Conservation (phyloP, 2,329 filamentous ascomycete species). For the Sporothrix pallida region DNA sequence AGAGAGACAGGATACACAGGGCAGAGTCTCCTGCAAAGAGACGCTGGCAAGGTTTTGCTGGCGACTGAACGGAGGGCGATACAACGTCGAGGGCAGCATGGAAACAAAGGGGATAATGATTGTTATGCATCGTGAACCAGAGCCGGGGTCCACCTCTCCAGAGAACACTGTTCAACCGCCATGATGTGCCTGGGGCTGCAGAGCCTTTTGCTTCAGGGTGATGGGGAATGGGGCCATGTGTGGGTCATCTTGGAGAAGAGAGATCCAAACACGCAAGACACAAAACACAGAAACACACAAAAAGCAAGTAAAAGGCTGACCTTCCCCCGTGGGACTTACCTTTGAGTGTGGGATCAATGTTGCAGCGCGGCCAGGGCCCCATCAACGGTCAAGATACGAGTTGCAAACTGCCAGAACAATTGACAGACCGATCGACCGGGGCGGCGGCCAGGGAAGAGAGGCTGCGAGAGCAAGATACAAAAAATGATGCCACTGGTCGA, state of each 20-base stretch:
- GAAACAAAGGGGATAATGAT: slow-evolving; percentile 26
- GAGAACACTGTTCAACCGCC: background rate
- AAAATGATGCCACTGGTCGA: slow-evolving; percentile 17
- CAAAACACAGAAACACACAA: background rate
- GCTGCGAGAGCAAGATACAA: background rate
- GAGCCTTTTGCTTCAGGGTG: slow-evolving; percentile 30
- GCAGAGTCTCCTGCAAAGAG: background rate
- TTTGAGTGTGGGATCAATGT: slow-evolving; percentile 21
- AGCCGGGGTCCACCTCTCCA: slow-evolving; percentile 14
- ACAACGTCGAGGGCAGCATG: slow-evolving; percentile 24
- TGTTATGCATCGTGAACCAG: slow-evolving; percentile 27
- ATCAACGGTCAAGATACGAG: slow-evolving; percentile 11
- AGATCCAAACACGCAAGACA: slow-evolving; percentile 22
- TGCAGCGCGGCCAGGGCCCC: background rate
- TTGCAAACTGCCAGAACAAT: slow-evolving; percentile 3
- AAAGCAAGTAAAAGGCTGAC: background rate
- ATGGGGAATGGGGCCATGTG: slow-evolving; percentile 34
- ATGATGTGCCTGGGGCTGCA: slow-evolving; percentile 25
- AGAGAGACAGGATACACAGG: slow-evolving; percentile 1
- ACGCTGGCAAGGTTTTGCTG: slow-evolving; percentile 22
- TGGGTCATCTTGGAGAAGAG: slow-evolving; percentile 22
- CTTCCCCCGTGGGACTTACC: background rate
- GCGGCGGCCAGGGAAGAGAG: slow-evolving; percentile 6
- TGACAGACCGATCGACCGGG: slow-evolving; percentile 12
- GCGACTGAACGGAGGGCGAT: slow-evolving; percentile 3